Evolutionary conservation across 2,329 filamentous ascomycete genomes (phyloP).

Genomic region (Monosporascus sp.): DNA sequence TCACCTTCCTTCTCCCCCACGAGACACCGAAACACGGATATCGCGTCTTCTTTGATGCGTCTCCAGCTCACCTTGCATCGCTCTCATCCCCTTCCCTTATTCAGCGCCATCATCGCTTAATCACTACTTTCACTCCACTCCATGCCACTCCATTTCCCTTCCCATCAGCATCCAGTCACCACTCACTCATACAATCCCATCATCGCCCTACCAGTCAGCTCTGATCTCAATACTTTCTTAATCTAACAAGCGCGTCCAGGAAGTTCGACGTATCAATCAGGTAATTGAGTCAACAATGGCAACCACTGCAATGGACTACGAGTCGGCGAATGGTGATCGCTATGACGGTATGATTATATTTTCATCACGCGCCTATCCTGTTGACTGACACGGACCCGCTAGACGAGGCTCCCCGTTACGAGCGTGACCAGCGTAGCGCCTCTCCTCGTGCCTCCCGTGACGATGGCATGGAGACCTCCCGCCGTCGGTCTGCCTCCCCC

Average conservation of each 20-base stretch:
- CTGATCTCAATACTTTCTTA: neutral
- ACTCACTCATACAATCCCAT: neutral
- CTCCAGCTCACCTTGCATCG: too few species aligned
- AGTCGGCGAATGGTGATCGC: conserved; percentile 61
- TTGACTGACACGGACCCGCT: conserved; percentile 11
- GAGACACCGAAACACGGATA: too few species aligned
- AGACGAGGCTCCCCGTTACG: conserved; percentile 63
- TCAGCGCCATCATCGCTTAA: too few species aligned
- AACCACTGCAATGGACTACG: conserved; percentile 65
- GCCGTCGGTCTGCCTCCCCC: conserved; percentile 60
- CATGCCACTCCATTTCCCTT: neutral
- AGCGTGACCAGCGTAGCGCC: conserved; percentile 61
- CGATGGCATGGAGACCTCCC: conserved; percentile 49
- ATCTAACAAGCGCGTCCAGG: neutral
- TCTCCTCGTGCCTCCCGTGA: conserved; percentile 58
- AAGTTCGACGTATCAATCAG: conserved; percentile 5
- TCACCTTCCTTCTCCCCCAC: too few species aligned
- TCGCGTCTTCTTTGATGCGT: too few species aligned
- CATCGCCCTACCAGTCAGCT: neutral
- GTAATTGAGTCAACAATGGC: conserved; percentile 40
- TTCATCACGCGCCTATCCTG: neutral
- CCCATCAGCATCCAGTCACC: neutral
- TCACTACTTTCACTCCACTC: neutral
- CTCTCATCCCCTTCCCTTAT: too few species aligned
- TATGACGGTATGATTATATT: conserved; percentile 53